Percentiles rank a stretch among this genome's conserved stretches.
These are phyloP conservation scores for Beauveria sp. DNA, from an alignment of 2,329 filamentous ascomycete species.

Conservation along the genomic window DNA sequence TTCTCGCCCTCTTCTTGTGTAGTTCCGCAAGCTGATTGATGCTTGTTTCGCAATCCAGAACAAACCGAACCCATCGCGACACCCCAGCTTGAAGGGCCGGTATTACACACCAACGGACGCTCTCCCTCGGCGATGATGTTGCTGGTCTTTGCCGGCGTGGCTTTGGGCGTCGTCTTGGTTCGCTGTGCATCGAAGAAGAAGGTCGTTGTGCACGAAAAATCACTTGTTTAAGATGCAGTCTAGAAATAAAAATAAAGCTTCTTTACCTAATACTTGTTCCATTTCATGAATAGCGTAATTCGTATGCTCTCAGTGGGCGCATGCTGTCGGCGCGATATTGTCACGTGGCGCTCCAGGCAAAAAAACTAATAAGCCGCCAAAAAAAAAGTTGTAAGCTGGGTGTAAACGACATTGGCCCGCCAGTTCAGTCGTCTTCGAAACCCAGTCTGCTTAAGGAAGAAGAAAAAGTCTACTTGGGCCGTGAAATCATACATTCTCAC, in stretches of 20 bases:
- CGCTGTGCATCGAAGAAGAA: neutral
- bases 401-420: constrained; percentile 7
- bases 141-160: constrained; percentile 33
- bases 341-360: constrained; percentile 23
- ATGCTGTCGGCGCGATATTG: constrained; percentile 1
- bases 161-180: constrained; percentile 24
- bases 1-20: constrained; percentile 15
- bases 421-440: neutral
- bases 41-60: constrained; percentile 19
- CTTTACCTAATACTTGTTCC: neutral
- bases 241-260: neutral
- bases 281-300: no score
- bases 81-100: neutral
- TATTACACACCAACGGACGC: neutral
- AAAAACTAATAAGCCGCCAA: constrained; percentile 12
- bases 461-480: no score
- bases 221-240: constrained; percentile 1
- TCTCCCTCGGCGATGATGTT: neutral
- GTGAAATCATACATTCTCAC: neutral
- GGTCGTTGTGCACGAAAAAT: constrained; percentile 11
- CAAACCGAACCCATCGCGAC: constrained; percentile 15
- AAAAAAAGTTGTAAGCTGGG: constrained; percentile 25
- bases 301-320: neutral
- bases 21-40: constrained; percentile 28
- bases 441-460: no score